phyloP scores from a whole-genome alignment of 1,139 yeast genomes.

The Lodderomyces orthopsilosis region DNA sequence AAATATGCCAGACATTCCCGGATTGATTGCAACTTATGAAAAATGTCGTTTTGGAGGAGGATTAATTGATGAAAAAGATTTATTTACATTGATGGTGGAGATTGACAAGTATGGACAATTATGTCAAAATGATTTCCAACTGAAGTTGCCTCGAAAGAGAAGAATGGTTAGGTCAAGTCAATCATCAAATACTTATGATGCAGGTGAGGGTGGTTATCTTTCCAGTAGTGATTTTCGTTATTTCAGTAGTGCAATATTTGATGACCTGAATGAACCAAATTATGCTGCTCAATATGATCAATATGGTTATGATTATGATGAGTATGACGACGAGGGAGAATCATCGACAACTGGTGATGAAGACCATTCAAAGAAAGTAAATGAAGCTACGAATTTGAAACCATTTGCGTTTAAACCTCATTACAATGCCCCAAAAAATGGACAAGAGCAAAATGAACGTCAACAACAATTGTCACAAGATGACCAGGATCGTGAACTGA shows the following conservation, averaged over 20 bases:
- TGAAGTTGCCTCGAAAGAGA: conserved; percentile 11
- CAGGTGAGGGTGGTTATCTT: conserved; percentile 6
- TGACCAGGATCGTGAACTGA: conserved; percentile 1
- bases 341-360: conserved; percentile 1
- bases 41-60: conserved; percentile 64
- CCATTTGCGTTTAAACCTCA: conserved; percentile 11
- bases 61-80: conserved; percentile 57
- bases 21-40: conserved; percentile 61
- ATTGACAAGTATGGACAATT: conserved; percentile 22
- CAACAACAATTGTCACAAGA: background rate
- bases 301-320: conserved; percentile 6
- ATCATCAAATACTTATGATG: conserved; percentile 6
- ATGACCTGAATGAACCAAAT: conserved; percentile 6
- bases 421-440: conserved; percentile 9
- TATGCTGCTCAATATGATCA: conserved; percentile 7
- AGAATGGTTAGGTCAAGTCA: conserved; percentile 9
- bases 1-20: conserved; percentile 22
- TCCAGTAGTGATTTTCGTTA: conserved; percentile 8
- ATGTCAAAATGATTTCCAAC: conserved; percentile 17
- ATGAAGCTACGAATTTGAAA: background rate
- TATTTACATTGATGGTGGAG: conserved; percentile 55
- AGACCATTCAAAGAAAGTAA: background rate
- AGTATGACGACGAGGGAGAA: conserved; percentile 2
- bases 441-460: background rate
- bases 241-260: conserved; percentile 9